Evolutionary conservation across 495 filamentous ascomycete species (phyloP).

Genomic region (Neurospora sp.): DNA sequence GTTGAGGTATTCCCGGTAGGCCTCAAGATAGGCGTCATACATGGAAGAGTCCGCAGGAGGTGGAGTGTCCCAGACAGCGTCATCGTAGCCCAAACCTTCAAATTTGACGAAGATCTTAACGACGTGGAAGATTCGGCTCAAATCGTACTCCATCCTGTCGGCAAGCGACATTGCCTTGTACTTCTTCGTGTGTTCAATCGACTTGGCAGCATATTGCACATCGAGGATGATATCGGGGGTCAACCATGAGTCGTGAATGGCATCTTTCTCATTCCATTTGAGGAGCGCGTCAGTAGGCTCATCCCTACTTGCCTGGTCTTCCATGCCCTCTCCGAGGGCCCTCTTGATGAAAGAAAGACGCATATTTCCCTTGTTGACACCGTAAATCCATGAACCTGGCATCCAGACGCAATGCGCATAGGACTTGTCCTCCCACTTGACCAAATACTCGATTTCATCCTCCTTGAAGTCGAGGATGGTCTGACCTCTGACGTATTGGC

Average conservation of each 20-base stretch:
- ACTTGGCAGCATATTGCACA: slow-evolving; percentile 39
- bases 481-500: slow-evolving; percentile 36
- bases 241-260: slow-evolving; percentile 74
- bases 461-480: slow-evolving; percentile 43
- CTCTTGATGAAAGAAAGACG: slow-evolving; percentile 64
- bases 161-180: slow-evolving; percentile 18
- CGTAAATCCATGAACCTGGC: slow-evolving; percentile 82
- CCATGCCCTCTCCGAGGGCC: slow-evolving; percentile 38
- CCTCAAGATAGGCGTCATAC: slow-evolving; percentile 72
- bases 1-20: slow-evolving; percentile 75
- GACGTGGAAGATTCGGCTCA: slow-evolving; percentile 57
- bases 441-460: slow-evolving; percentile 74
- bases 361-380: slow-evolving; percentile 52
- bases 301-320: slow-evolving; percentile 7
- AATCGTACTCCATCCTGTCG: slow-evolving; percentile 52
- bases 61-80: slow-evolving; percentile 79
- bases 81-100: slow-evolving; percentile 90
- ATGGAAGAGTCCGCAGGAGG: slow-evolving; percentile 55
- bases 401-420: slow-evolving; percentile 77
- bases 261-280: slow-evolving; percentile 62
- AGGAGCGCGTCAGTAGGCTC: slow-evolving; percentile 37
- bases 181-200: slow-evolving; percentile 37
- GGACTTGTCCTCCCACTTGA: slow-evolving; percentile 75
- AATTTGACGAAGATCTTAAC: slow-evolving; percentile 73
- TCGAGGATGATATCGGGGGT: slow-evolving; percentile 82